Base-by-base conservation (phyloP, 2,329 filamentous ascomycete genomes). In the Xylariaceae sp. region DNA sequence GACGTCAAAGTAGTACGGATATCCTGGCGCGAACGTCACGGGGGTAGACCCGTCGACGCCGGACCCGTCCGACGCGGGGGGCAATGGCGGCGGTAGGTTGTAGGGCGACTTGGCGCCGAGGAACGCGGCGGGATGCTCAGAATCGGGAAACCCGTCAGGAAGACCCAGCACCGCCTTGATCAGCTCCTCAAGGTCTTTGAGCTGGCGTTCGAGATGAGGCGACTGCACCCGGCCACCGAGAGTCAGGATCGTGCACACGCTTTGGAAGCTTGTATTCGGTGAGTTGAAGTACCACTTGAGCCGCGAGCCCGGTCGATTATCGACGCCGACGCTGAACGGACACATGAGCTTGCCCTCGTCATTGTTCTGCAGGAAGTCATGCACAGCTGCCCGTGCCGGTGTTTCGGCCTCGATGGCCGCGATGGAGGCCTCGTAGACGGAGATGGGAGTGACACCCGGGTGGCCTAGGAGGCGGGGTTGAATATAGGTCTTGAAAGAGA, bases 271-370 rank as follows among this genome's bases (percentile, higher is more conserved):
- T 3, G 53, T 53, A 47, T 45, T 44, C 9, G 47, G 47, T n/a
- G 50, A 42, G 38, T 49, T 45, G 42, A 52, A 47, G 49, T 55
- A 55, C 42, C 38, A 42, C 52, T 55, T 52, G 14, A 55, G 30
- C 14, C 49, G 49, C 40, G 47, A 43, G 10, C 22, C 19, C 3
- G 46, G 46, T 11, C 45, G 30, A 38, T 44, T 44, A 32, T 55
- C 52, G 9, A 55, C 47, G 43, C 36, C 52, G 17, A 55, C 35
- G 36, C 17, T 42, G 52, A 48, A 48, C 18, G 52, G 52, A 14
- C 32, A 33, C n/a, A 54, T 30, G 9, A 22, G 32, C 22, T 48
- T 40, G 35, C 47, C 47, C 40, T 50, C 47, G 12, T 39, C 30
- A 36, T 15, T 47, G 31, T 35, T 50, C 15, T 31, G 19, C 17